Evolutionary conservation across 768 basidiomycete genomes (phyloP), one percentile per base, ranked within the genome.

Genomic region (Strobilomyces dryophilus): DNA sequence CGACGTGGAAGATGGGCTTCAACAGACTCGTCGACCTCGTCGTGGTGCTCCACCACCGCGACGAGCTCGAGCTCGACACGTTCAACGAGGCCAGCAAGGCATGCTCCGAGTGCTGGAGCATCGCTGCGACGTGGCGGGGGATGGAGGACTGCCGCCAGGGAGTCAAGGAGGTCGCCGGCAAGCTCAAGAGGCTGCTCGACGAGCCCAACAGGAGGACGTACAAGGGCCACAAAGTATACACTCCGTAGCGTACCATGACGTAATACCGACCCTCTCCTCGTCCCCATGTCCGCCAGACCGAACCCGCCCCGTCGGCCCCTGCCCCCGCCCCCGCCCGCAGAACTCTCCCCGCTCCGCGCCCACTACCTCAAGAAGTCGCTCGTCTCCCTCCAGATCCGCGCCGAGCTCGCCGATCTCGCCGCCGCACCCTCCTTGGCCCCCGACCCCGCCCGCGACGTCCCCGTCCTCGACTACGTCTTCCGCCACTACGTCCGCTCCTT

Each of bases 281-380:
- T 18, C 32, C 6, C 18, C 31, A 51, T 55, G 49, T 37, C 51
- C 35, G 5, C 20, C n/a, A 41, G 41, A 41, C 43, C 55, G 21
- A n/a, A n/a, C n/a, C 64, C 39, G 24, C 62, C 64, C 18, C 18
- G 9, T n/a, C 54, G 40, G 1, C 15, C 46, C 5, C 47, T 26
- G 14, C 42, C 45, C 18, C 15, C 50, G 5, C 26, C 43, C 46
- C 49, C 44, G 24, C 37, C 46, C 17, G 8, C 49, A 26, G 52
- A 41, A 47, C 82, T 98, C 45, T 91, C 92, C 1, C 91, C 95
- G 12, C 74, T 95, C 45, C 87, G 95, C 40, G 93, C 95, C 5
- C 97, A 99, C 67, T 99, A 99, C 71, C 89, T 99, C 68, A 99
- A 98, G 78, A 98, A 98, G 71, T 81, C 91, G 17, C 84, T 99